A percentile compares a stretch with the other conserved stretches of the same genome.
phyloP scores from a whole-genome alignment of 371 early-diverging fungal genomes.

The Circinella umbellata region DNA sequence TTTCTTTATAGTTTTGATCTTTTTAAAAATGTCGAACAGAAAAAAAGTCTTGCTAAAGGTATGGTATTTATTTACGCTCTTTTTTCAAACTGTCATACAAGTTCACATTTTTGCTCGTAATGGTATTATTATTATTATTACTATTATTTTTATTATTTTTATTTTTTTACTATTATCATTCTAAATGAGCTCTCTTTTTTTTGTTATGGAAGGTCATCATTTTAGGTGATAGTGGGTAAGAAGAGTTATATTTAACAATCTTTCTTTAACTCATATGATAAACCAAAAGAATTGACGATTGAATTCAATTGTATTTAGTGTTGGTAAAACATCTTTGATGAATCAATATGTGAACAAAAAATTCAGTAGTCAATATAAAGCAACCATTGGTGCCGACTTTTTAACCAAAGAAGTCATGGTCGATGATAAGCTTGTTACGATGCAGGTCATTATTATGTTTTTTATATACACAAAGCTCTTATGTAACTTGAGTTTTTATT shows the following conservation, averaged over 20 bases:
- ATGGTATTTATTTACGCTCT: too few relatives aligned
- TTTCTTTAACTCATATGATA: background rate
- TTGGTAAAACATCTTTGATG: slow-evolving; percentile 98
- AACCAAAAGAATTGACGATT: background rate
- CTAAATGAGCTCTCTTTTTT: too few relatives aligned
- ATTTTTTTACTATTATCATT: too few relatives aligned
- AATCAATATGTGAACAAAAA: slow-evolving; percentile 99
- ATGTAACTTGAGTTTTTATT: too few relatives aligned
- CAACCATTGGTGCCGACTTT: slow-evolving; percentile 99
- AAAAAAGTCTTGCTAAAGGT: too few relatives aligned
- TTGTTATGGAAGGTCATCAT: slow-evolving; percentile 75
- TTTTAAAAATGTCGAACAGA: too few relatives aligned
- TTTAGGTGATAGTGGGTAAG: slow-evolving; percentile 90
- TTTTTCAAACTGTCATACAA: too few relatives aligned
- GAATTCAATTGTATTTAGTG: slow-evolving; percentile 38
- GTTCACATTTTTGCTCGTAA: too few relatives aligned
- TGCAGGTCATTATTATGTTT: slow-evolving; percentile 70
- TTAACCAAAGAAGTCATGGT: slow-evolving; percentile 96
- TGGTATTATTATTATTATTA: too few relatives aligned
- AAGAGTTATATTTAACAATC: background rate
- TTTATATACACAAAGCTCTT: too few relatives aligned
- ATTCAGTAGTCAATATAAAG: slow-evolving; percentile 99
- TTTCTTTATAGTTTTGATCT: too few relatives aligned
- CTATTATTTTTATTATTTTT: too few relatives aligned
- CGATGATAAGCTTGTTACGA: slow-evolving; percentile 86